Conservation (phyloP, 2,329 filamentous ascomycete species). For the Aspergillus puulaauensis region DNA sequence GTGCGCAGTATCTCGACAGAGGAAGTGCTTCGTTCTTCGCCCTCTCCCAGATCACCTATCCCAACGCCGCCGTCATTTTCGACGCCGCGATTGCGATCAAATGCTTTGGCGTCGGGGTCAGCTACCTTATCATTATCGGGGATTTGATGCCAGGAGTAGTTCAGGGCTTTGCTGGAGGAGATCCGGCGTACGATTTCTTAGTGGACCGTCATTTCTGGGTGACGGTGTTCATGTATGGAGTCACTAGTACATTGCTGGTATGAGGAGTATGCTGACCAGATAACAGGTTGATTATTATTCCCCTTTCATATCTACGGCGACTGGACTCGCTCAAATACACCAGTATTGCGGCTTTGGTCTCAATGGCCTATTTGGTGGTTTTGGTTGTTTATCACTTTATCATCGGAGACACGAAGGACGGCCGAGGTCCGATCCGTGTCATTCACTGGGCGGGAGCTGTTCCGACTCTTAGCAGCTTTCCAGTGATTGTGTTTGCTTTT, state of each 20-base stretch:
- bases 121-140: conserved; percentile 97
- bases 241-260: not conserved
- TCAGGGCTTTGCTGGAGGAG: conserved; percentile 69
- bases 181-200: conserved; percentile 68
- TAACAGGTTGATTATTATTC: conserved; percentile 80
- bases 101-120: conserved; percentile 95
- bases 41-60: conserved; percentile 94
- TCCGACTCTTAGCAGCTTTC: conserved; percentile 78
- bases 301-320: conserved; percentile 84
- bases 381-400: conserved; percentile 91
- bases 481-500: conserved; percentile 98
- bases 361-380: conserved; percentile 91
- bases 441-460: conserved; percentile 78
- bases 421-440: conserved; percentile 72
- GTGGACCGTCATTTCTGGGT: conserved; percentile 96
- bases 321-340: conserved; percentile 98
- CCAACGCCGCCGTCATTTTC: conserved; percentile 91
- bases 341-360: conserved; percentile 83
- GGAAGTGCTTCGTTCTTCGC: conserved; percentile 91
- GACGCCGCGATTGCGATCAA: conserved; percentile 96
- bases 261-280: conserved; percentile 15
- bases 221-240: conserved; percentile 79
- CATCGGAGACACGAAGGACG: conserved; percentile 70
- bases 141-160: conserved; percentile 97
- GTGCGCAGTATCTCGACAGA: conserved; percentile 87